Base-by-base conservation (phyloP, 179 eudicot species). In the Dionaea muscipula region DNA sequence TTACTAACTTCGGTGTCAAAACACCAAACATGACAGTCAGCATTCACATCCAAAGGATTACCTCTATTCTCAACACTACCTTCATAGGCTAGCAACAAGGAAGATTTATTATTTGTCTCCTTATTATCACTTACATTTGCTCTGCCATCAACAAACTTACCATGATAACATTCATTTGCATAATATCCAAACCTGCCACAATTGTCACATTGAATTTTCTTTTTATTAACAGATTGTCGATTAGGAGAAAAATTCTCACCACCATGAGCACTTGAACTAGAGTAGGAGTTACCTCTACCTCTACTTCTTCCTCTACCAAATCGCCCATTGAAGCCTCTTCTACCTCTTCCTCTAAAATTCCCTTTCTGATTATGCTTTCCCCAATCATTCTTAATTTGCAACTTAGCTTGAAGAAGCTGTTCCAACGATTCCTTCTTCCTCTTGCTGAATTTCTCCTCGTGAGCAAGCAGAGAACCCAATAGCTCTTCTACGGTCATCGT, bases 1-100 rank as follows among this genome's bases (percentile, higher is more conserved):
- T 50, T 55, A 12, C 48, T 62, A 21, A 62, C 47, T 1, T 68
- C 66, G 55, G 68, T 62, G 12, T 67, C 68, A 18, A 62, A 12
- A 2, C 50, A 24, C 60, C 60, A 74, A 19, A 24, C 28, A 19
- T 41, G 47, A 2, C 25, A 43, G 1, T 19, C 13, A 26, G 14
- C 21, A 4, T n/a, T n/a, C n/a, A 36, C 9, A 0, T 46, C 12
- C 1, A 43, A 37, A 37, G 45, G 65, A 26, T 38, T 48, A 12
- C 38, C 15, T 0, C 54, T n/a, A n/a, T n/a, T 9, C 25, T 40
- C 19, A 28, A 40, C 54, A 33, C 37, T 36, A 41, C 50, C 3
- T 64, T n/a, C n/a, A 31, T 35, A 50, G 12, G n/a, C n/a, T n/a
- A n/a, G n/a, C n/a, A n/a, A n/a, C n/a, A n/a, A n/a, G n/a, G n/a